Evolutionary conservation across 306 rosid genomes (phyloP), one percentile per base, ranked within the genome.

Genomic region (Ziziphus jujuba): DNA sequence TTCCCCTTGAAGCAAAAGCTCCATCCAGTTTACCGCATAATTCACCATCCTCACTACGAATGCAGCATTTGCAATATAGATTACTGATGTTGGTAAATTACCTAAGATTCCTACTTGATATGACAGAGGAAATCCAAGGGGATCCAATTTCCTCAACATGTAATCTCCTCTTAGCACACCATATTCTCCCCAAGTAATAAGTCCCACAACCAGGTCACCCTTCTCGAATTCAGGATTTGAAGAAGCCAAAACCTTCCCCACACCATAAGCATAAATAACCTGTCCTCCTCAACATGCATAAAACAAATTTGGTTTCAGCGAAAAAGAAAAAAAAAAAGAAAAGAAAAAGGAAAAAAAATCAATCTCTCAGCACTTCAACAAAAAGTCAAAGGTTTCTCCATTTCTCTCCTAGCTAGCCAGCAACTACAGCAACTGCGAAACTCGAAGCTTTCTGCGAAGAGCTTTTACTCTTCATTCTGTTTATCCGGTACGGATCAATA

Each of bases 101-200:
- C 95, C 97, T 2, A 89, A 67, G 69, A 81, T 64, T 55, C 95
- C 96, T 47, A 89, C 67, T 69, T 87, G 82, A 71, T 85, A 58
- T 35, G 90, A 71, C 7, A 76, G 77, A 10, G 96, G 87, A 70
- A 89, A 87, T 63, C 81, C 84, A 72, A 81, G 44, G 7, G 83
- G 25, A 55, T 89, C 91, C 24, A 91, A 33, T 73, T 89, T 89
- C 43, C 75, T 80, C 22, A 89, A 62, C 59, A 83, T 63, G 76
- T 17, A 74, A 40, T 33, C 77, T 34, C 82, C 88, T 65, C 80
- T 80, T 1, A 87, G 71, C 0, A 83, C 31, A 38, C 81, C 78
- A 65, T 91, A 91, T 23, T 91, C 90, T 52, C 86, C 96, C 97
- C 95, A 91, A 12, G 87, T 56, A 56, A 89, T 69, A 1, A 83